Base-by-base conservation (phyloP, 352 stramenopile species). In the Poterioochromonas sp. region DNA sequence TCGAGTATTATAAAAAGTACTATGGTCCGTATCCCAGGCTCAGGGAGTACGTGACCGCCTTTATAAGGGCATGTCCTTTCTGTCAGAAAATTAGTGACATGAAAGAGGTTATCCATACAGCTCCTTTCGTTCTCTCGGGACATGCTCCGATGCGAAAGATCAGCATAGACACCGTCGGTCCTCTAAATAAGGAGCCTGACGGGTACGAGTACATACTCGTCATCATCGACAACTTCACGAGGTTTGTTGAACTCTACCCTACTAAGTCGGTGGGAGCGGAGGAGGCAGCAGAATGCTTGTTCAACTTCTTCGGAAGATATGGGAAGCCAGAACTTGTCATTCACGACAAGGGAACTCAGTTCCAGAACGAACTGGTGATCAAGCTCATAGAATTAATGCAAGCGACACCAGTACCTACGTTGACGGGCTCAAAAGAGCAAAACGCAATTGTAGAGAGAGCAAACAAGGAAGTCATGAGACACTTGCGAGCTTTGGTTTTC, bases 181-280 rank as follows among this genome's bases (percentile, higher is more conserved):
- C 54, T 11, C n/a, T 65, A 65, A 11, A 11, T 39, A 5, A 5
- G 8, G 54, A 65, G 3, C 11, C 34, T 26, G 11, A 44, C 18
- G 63, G 63, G 5, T 41, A 71, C 18, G 34, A 71, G 40, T 71
- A 71, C 34, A 47, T 71, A 1, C 5, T 71, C 5, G 29, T 29
- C 34, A 71, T 71, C 15, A 71, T 71, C 39, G 63, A 71, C 32
- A 26, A 49, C 63, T 71, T 71, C 40, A 41, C 63, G 3, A 11
- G 63, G 3, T 71, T 71, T 29, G 11, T 71, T 8, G 34, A 44
- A 29, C 39, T 71, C 11, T 71, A 71, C 32, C 15, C 63, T 26
- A 32, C 40, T 8, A 8, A 8, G 2, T 8, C 11, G 11, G 5
- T 29, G 8, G 12, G 11, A 47, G 63, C 15, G 39, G n/a, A 51